Evolutionary conservation across 1,284 basidiomycete species (phyloP).

Genomic region (Ganoderma lingzhi): DNA sequence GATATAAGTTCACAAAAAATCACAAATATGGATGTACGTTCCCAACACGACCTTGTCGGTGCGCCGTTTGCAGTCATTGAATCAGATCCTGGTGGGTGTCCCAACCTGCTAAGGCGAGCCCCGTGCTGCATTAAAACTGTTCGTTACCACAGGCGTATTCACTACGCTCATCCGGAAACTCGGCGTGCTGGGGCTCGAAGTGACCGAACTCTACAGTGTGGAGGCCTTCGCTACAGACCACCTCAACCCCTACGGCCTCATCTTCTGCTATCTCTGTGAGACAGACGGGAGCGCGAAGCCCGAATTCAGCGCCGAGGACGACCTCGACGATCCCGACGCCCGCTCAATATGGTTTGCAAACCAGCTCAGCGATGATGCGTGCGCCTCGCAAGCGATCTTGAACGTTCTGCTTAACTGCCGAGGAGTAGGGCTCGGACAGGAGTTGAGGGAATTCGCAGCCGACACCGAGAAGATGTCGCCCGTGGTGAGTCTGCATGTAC

Average conservation of each 20-base stretch:
- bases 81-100: constrained; percentile 62
- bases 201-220: constrained; percentile 67
- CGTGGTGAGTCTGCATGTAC: constrained; percentile 48
- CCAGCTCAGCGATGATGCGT: constrained; percentile 71
- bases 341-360: constrained; percentile 71
- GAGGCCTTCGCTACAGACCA: constrained; percentile 68
- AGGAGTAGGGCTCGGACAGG: constrained; percentile 54
- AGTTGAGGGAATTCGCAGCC: constrained; percentile 52
- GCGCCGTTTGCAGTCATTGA: constrained; percentile 68
- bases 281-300: constrained; percentile 55
- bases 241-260: constrained; percentile 58
- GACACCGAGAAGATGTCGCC: constrained; percentile 65
- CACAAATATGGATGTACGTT: background rate
- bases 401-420: constrained; percentile 67
- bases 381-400: constrained; percentile 66
- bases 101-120: background rate
- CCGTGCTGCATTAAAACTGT: background rate
- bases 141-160: constrained; percentile 58
- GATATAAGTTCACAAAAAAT: background rate
- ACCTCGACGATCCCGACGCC: constrained; percentile 61
- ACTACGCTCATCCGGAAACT: constrained; percentile 61
- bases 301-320: constrained; percentile 47
- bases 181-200: constrained; percentile 58
- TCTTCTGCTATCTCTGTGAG: constrained; percentile 67
- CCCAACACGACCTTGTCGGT: constrained; percentile 52